Conservation (phyloP, 108 stramenopile species). For the Cyclotella kingstonii region DNA sequence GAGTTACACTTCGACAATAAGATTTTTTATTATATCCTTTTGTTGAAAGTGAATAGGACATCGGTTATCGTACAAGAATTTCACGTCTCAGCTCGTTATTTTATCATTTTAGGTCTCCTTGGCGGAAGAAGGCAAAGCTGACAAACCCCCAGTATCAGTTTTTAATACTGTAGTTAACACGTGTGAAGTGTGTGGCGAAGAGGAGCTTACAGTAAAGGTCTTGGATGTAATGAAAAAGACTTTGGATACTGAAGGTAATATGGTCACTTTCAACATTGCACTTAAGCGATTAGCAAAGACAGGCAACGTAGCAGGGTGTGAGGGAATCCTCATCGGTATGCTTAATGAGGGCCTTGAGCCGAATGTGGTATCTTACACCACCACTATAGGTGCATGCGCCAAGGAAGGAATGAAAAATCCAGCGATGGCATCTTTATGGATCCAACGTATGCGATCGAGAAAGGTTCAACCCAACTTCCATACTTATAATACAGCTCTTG, state of each 20-base stretch:
- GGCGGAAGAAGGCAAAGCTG: slow-evolving; percentile 59
- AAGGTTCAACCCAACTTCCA: slow-evolving; percentile 74
- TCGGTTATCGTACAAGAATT: no score
- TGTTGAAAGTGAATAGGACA: no score
- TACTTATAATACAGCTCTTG: slow-evolving; percentile 85
- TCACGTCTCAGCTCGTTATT: neutral
- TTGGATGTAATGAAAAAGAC: slow-evolving; percentile 82
- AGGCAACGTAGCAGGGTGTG: slow-evolving; percentile 68
- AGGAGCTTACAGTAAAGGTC: slow-evolving; percentile 78
- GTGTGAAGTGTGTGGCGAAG: slow-evolving; percentile 88
- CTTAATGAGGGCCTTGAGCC: slow-evolving; percentile 77
- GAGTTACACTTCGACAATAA: slow-evolving; percentile 35
- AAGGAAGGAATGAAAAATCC: slow-evolving; percentile 60
- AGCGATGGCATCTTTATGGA: slow-evolving; percentile 68
- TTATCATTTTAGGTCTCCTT: slow-evolving; percentile 42
- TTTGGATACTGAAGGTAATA: slow-evolving; percentile 82
- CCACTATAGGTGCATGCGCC: slow-evolving; percentile 81
- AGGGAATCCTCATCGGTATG: slow-evolving; percentile 88
- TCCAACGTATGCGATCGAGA: slow-evolving; percentile 79
- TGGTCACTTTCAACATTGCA: slow-evolving; percentile 90
- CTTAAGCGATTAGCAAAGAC: slow-evolving; percentile 84
- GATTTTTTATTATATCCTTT: no score
- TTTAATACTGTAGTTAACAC: slow-evolving; percentile 89
- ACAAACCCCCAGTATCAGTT: slow-evolving; percentile 72
- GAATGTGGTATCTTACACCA: slow-evolving; percentile 87